Conservation (phyloP, 306 rosid species). For the Prunus mongolica region DNA sequence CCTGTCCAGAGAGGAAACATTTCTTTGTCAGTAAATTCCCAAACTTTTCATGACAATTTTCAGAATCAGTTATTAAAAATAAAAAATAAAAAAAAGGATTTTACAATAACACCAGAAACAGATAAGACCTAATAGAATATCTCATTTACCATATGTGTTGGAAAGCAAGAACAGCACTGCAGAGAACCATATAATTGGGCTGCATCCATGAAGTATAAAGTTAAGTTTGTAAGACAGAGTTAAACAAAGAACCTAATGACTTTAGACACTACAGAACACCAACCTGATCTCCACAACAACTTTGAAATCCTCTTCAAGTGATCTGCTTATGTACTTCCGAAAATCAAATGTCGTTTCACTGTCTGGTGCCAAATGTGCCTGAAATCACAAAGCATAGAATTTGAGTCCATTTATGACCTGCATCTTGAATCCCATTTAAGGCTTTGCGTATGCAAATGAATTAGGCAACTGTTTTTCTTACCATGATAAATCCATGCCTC, state of each 20-base stretch:
- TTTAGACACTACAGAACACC: neutral
- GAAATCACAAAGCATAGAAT: conserved; percentile 19
- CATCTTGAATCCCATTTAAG: neutral
- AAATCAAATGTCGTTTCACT: conserved; percentile 62
- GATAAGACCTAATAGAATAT: neutral
- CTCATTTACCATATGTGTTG: conserved; percentile 57
- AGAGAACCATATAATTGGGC: conserved; percentile 73
- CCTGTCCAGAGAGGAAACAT: conserved; percentile 41
- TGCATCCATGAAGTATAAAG: conserved; percentile 34
- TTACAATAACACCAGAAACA: neutral
- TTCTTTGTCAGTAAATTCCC: conserved; percentile 6
- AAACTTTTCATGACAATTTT: neutral
- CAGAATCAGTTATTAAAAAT: neutral
- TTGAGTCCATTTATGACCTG: neutral
- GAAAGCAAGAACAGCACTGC: conserved; percentile 64
- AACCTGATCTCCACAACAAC: conserved; percentile 82
- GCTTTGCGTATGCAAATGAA: neutral
- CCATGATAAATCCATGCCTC: conserved; percentile 82
- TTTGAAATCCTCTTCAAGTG: conserved; percentile 87
- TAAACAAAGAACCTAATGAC: conserved; percentile 10
- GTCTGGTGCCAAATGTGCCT: conserved; percentile 84
- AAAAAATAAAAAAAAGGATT: neutral
- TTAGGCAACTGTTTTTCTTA: conserved; percentile 24
- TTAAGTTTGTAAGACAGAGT: conserved; percentile 2
- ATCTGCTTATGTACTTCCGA: conserved; percentile 60